A percentile compares a stretch with the other conserved stretches of the same genome.
phyloP scores from a whole-genome alignment of 2,329 filamentous ascomycete species.

The Paraphaeosphaeria minitans region DNA sequence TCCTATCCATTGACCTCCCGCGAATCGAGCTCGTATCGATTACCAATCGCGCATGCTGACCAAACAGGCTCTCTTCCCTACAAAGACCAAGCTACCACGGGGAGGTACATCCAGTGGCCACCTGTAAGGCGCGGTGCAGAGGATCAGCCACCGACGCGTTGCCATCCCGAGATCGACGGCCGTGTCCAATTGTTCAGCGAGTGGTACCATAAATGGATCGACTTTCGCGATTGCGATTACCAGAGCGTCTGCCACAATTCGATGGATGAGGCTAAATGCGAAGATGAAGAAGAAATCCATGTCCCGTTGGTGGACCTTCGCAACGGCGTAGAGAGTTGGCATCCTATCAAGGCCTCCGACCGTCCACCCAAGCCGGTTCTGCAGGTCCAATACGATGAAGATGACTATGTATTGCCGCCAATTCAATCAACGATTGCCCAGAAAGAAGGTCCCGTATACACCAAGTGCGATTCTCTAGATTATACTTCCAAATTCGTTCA shows the following conservation, averaged over 20 bases:
- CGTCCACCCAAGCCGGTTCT: background rate
- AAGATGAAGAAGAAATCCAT: background rate
- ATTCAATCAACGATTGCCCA: background rate
- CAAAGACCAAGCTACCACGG: background rate
- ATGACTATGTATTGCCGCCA: background rate
- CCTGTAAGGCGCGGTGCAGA: background rate
- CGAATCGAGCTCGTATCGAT: background rate
- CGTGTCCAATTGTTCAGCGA: background rate
- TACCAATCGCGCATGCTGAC: background rate
- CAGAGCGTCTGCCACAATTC: background rate
- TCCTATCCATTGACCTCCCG: background rate
- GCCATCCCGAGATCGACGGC: background rate
- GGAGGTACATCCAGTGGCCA: background rate
- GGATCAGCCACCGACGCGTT: background rate
- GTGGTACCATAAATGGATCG: background rate
- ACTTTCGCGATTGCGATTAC: background rate
- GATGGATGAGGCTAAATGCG: background rate
- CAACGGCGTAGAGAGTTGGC: background rate
- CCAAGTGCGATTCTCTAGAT: slow-evolving; percentile 2
- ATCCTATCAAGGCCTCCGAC: no score
- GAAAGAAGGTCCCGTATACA: background rate
- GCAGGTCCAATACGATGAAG: background rate
- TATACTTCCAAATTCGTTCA: background rate
- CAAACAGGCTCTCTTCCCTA: background rate
- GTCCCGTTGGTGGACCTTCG: background rate